Evolutionary conservation across 75 land plant genomes (phyloP).

Genomic region (Picea glauca): DNA sequence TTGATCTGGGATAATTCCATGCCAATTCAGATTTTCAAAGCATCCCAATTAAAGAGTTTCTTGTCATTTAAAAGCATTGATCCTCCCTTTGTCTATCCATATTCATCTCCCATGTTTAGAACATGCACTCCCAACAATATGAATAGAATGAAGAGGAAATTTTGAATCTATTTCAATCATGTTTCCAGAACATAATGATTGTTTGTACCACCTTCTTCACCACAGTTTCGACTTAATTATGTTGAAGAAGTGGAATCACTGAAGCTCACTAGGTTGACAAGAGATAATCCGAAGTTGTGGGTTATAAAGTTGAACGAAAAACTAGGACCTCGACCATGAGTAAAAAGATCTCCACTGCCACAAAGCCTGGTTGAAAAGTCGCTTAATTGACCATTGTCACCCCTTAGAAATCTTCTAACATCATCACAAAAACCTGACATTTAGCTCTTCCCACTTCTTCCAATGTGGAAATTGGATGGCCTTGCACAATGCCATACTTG

Average conservation of each 20-base stretch:
- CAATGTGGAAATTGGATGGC: constrained; percentile 79
- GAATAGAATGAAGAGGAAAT: constrained; percentile 70
- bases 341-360: constrained; percentile 91
- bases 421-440: constrained; percentile 59
- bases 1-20: constrained; percentile 1
- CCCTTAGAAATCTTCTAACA: constrained; percentile 71
- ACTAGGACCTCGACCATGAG: constrained; percentile 83
- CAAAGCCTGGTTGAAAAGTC: constrained; percentile 84
- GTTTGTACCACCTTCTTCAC: constrained; percentile 77
- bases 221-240: constrained; percentile 81
- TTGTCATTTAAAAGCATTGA: constrained; percentile 33
- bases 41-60: constrained; percentile 6
- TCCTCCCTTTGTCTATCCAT: constrained; percentile 75
- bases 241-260: constrained; percentile 16
- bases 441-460: constrained; percentile 95
- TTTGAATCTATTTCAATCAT: constrained; percentile 78
- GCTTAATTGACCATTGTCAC: constrained; percentile 66
- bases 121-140: constrained; percentile 88
- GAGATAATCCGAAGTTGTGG: constrained; percentile 64
- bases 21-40: constrained; percentile 9
- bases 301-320: constrained; percentile 83
- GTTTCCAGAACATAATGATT: constrained; percentile 61
- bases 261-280: constrained; percentile 91
- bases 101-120: constrained; percentile 97
- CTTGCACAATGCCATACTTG: constrained; percentile 31